Conservation (phyloP, 495 filamentous ascomycete genomes). For the Arthonia radiata region DNA sequence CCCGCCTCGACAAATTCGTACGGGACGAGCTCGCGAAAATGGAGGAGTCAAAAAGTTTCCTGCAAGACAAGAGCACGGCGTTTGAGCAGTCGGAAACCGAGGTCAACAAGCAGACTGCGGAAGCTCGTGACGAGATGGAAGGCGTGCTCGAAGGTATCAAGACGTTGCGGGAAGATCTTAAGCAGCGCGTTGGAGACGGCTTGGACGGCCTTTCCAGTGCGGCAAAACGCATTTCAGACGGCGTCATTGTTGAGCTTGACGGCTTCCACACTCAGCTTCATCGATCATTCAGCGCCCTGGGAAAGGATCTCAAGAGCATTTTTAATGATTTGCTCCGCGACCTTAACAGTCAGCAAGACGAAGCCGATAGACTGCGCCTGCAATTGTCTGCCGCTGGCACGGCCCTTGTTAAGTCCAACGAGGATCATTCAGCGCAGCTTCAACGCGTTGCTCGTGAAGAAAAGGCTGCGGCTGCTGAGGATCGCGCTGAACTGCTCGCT, state of each 20-base stretch:
- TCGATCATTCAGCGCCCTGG: constrained; percentile 61
- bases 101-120: constrained; percentile 38
- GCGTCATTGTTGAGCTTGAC: constrained; percentile 69
- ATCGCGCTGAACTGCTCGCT: constrained; percentile 44
- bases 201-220: constrained; percentile 63
- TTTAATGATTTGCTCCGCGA: constrained; percentile 59
- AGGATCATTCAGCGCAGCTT: constrained; percentile 37
- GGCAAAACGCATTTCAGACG: constrained; percentile 65
- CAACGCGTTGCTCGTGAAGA: constrained; percentile 54
- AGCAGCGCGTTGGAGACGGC: constrained; percentile 60
- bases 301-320: constrained; percentile 63
- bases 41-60: constrained; percentile 34
- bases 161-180: constrained; percentile 61
- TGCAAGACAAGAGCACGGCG: constrained; percentile 36
- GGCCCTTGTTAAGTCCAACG: constrained; percentile 37
- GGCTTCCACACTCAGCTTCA: constrained; percentile 68
- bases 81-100: constrained; percentile 41
- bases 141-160: constrained; percentile 78
- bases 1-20: constrained; percentile 49
- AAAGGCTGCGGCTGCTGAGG: constrained; percentile 39
- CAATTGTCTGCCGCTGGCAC: constrained; percentile 44
- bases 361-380: constrained; percentile 43
- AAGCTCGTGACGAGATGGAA: constrained; percentile 73
- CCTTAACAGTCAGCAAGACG: constrained; percentile 49
- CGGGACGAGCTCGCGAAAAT: constrained; percentile 43